phyloP scores from a whole-genome alignment of 371 early-diverging fungal species.

The Syncephalastrum sp. region DNA sequence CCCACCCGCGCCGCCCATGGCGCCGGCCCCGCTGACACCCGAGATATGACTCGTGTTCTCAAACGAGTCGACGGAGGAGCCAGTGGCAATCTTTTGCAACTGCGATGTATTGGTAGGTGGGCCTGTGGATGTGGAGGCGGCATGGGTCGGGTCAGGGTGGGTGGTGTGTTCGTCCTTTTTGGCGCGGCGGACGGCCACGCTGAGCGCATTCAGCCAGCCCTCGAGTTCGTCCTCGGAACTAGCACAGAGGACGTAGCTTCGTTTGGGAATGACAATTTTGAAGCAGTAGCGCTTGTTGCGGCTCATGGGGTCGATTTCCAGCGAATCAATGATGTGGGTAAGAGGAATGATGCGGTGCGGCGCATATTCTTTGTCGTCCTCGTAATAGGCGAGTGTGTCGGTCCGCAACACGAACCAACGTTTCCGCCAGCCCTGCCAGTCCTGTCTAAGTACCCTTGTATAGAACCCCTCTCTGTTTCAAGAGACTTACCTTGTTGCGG shows the following conservation, averaged over 20 bases:
- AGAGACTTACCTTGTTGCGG: conserved; percentile 55
- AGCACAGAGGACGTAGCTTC: conserved; percentile 72
- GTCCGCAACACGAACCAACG: conserved; percentile 84
- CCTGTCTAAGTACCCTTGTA: background rate
- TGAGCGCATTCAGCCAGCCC: conserved; percentile 70
- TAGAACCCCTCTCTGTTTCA: background rate
- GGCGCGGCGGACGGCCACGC: conserved; percentile 49
- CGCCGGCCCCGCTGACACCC: conserved; percentile 41
- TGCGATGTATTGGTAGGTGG: background rate
- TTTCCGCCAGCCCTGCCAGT: conserved; percentile 72
- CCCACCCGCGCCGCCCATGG: conserved; percentile 32
- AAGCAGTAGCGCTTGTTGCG: conserved; percentile 65
- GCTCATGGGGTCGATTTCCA: conserved; percentile 71
- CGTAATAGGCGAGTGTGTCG: conserved; percentile 76
- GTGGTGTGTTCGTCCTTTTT: conserved; percentile 28
- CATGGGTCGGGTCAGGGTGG: too few species aligned
- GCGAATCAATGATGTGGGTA: conserved; percentile 66
- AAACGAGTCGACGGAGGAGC: conserved; percentile 32
- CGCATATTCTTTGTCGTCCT: conserved; percentile 79
- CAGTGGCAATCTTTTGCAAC: conserved; percentile 10
- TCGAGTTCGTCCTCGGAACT: conserved; percentile 57
- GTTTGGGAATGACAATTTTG: conserved; percentile 74
- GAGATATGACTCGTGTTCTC: conserved; percentile 47
- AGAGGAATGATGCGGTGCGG: conserved; percentile 72
- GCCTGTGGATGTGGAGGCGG: background rate